Evolutionary conservation across 352 stramenopile species (phyloP).

Genomic region (Plasmopara viticola): DNA sequence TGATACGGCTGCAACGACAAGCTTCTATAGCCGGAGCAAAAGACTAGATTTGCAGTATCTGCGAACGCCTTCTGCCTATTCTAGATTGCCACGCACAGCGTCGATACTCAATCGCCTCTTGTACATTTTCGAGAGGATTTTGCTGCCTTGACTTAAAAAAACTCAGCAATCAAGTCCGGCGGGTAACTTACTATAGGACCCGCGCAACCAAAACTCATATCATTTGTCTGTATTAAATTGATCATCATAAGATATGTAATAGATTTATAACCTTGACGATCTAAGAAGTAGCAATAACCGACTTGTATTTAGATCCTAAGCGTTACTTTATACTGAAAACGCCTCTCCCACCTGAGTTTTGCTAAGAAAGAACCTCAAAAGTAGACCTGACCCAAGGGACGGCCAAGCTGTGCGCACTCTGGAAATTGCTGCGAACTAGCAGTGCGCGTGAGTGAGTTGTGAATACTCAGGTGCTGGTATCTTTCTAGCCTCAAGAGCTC

Average conservation of each 20-base stretch:
- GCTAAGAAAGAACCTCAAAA: conserved; percentile 16
- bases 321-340: conserved; percentile 5
- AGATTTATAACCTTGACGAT: not conserved
- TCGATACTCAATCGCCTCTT: not conserved
- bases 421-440: conserved; percentile 4
- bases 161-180: not conserved
- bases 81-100: conserved; percentile 36
- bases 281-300: not conserved
- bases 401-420: conserved; percentile 9
- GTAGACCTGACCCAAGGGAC: not conserved
- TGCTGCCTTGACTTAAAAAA: not conserved
- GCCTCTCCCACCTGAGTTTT: conserved; percentile 25
- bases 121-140: conserved; percentile 61
- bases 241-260: no score
- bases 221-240: no score
- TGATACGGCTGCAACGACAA: no score
- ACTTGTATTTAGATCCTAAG: not conserved
- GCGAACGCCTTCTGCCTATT: no score
- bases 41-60: no score
- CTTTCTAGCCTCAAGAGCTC: conserved; percentile 7
- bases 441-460: conserved; percentile 5
- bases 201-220: not conserved
- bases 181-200: not conserved
- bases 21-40: no score
- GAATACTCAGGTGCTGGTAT: conserved; percentile 5